Percentiles rank a stretch among this genome's conserved stretches.
Evolutionary conservation across 2,329 filamentous ascomycete genomes (phyloP).

Genomic region (Bertia moriformis): DNA sequence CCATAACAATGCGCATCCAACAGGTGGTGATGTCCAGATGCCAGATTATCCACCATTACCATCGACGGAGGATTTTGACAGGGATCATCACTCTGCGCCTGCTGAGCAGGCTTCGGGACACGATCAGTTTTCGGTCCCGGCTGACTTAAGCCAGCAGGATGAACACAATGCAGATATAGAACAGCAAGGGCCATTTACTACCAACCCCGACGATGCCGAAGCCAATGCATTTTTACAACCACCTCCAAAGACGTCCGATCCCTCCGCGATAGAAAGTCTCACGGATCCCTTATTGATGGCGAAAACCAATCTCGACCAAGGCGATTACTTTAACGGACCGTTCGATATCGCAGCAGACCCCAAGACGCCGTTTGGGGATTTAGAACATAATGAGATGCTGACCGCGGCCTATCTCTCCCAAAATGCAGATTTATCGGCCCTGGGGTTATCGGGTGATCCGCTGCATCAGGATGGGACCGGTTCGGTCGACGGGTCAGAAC

Average conservation of each 20-base stretch:
- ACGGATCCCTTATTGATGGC: not conserved
- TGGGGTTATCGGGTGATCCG: constrained; percentile 13
- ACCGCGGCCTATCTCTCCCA: constrained; percentile 20
- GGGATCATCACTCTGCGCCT: not conserved
- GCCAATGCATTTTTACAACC: not conserved
- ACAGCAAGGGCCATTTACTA: no score
- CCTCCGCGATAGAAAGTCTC: not conserved
- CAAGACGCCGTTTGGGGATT: constrained; percentile 17
- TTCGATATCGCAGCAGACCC: constrained; percentile 16
- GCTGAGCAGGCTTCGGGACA: not conserved
- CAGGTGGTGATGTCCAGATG: not conserved
- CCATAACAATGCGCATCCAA: not conserved
- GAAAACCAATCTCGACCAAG: not conserved
- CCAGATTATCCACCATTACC: no score
- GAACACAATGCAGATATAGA: no score
- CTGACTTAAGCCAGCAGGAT: constrained; percentile 8
- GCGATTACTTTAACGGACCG: constrained; percentile 3
- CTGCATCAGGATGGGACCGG: constrained; percentile 13
- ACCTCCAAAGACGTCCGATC: not conserved
- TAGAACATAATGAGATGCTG: constrained; percentile 21
- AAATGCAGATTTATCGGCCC: constrained; percentile 15
- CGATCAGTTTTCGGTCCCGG: not conserved
- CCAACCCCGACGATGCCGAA: not conserved
- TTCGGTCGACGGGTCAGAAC: constrained; percentile 22
- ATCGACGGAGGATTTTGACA: no score